Evolutionary conservation across 768 basidiomycete genomes (phyloP), one percentile per base, ranked within the genome.

Genomic region (Daedalea quercina): DNA sequence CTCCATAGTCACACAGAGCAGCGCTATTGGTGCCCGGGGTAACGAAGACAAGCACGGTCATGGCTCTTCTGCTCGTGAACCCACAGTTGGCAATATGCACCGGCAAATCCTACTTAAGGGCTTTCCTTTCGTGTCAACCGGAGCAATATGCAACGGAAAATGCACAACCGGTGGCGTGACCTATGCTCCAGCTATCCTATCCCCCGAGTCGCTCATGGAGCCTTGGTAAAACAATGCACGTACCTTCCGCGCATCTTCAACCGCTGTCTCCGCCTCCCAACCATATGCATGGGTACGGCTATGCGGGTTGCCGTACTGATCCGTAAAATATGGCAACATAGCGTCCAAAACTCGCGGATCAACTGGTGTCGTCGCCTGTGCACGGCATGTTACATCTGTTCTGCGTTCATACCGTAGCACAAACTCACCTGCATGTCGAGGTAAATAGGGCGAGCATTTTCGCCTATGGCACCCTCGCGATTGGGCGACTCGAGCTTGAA

Each of bases 271-370:
- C 6, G 95, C 92, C 71, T 99, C 96, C 96, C 96, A 99, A 3
- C 96, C 96, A 68, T 98, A 99, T 0, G 96, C 93, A 70, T 99
- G 96, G 25, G 96, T 98, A 52, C 96, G 83, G 67, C 92, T 94
- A 67, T 98, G 96, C 9, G 96, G 95, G 70, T 98, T 99, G 3
- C 96, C 96, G 64, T 87, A 98, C 67, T 92, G 91, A 67, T 98
- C 91, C 3, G 94, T 95, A 58, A 94, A 72, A 70, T 81, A 97
- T 0, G 96, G 96, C 23, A 99, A 75, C 95, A 98, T 99, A 17
- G 87, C 85, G 70, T 98, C 96, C 52, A 98, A 76, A 3, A 98
- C 96, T 53, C 96, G 83, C 25, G 96, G 96, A 67, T 99, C 96
- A 51, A 96, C 84, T 19, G 96, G 96, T 23, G 96, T 98, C 1